phyloP scores from a whole-genome alignment of 2,329 filamentous ascomycete species.

The Talaromyces sp. region DNA sequence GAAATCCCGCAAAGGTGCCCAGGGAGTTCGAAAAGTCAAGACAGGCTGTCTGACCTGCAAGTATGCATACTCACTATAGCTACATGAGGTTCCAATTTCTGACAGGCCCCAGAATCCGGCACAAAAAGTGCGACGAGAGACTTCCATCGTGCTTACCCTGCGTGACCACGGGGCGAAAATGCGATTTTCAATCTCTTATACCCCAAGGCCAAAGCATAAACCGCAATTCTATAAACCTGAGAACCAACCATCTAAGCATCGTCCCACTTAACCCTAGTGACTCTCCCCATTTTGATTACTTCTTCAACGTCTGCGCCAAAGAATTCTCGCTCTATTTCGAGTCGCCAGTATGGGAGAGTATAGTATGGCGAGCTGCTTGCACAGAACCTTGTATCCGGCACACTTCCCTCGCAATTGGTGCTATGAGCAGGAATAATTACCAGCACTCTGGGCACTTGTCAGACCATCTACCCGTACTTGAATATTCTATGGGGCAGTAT shows the following conservation, averaged over 20 bases:
- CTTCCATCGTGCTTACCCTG: slow-evolving; percentile 5
- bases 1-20: not conserved
- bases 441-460: not conserved
- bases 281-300: slow-evolving; percentile 1
- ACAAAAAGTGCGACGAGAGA: slow-evolving; percentile 9
- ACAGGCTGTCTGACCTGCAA: slow-evolving; percentile 6
- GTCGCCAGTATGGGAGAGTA: slow-evolving; percentile 1
- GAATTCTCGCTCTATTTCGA: slow-evolving; percentile 4
- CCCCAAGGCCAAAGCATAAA: not conserved
- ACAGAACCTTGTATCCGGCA: not conserved
- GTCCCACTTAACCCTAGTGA: not conserved
- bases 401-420: slow-evolving; percentile 1
- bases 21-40: slow-evolving; percentile 4
- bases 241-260: not conserved
- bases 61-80: not conserved
- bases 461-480: not conserved
- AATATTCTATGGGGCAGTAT: slow-evolving; percentile 2
- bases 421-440: slow-evolving; percentile 3
- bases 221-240: not conserved
- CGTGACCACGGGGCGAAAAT: slow-evolving; percentile 4
- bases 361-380: slow-evolving; percentile 1
- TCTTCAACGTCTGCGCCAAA: not conserved
- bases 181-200: not conserved
- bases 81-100: not conserved
- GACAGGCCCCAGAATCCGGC: slow-evolving; percentile 2